Conservation (phyloP, 2,329 filamentous ascomycete species). For the Sclerotinia subarctica region DNA sequence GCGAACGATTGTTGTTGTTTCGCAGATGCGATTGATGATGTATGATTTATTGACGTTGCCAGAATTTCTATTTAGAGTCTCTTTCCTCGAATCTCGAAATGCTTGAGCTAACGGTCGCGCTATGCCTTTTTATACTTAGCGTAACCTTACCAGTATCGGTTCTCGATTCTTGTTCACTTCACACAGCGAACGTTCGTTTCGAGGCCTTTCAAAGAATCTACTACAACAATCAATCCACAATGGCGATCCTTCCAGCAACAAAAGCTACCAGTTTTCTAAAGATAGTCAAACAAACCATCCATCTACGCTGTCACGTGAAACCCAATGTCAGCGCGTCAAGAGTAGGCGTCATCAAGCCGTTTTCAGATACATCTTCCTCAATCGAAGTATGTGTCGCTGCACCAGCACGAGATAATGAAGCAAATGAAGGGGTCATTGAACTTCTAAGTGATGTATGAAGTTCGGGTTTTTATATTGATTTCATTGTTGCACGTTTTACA, state of each 20-base stretch:
- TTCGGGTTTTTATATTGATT: background rate
- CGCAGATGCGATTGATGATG: background rate
- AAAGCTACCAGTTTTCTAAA: background rate
- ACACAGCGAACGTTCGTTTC: no score
- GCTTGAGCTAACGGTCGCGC: background rate
- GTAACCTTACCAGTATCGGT: background rate
- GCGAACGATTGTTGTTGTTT: background rate
- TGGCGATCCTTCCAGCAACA: background rate
- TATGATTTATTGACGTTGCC: background rate
- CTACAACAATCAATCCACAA: background rate
- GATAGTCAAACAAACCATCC: constrained; percentile 40
- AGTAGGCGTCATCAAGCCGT: constrained; percentile 50
- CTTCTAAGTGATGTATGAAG: constrained; percentile 56
- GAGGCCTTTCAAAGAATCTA: background rate
- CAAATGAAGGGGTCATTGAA: constrained; percentile 63
- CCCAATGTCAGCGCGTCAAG: constrained; percentile 60
- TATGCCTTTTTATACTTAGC: constrained; percentile 2
- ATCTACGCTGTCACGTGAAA: constrained; percentile 65
- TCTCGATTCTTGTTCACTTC: background rate
- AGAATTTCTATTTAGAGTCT: background rate
- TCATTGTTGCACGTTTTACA: background rate
- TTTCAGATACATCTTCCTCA: constrained; percentile 51
- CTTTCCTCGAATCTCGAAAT: constrained; percentile 13
- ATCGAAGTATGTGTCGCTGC: constrained; percentile 66
- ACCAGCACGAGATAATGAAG: constrained; percentile 62